A percentile compares a stretch with the other conserved stretches of the same genome.
phyloP scores from a whole-genome alignment of 805 yeast genomes.

The Maudiozyma pseudohumilis region DNA sequence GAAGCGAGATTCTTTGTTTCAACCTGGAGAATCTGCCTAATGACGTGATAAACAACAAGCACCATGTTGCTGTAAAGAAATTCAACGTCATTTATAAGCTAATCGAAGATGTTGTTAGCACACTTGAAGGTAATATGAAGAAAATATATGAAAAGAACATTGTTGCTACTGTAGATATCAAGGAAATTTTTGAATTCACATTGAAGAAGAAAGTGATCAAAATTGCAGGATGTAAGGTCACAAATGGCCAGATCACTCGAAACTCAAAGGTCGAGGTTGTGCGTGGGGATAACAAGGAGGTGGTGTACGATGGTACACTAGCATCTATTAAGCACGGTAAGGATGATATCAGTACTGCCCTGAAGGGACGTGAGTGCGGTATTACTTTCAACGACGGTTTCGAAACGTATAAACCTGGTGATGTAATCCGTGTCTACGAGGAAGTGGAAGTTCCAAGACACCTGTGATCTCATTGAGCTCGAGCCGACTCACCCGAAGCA shows the following conservation, averaged over 20 bases:
- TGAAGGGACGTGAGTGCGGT: slow-evolving; percentile 89
- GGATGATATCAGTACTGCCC: slow-evolving; percentile 66
- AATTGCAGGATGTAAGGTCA: slow-evolving; percentile 84
- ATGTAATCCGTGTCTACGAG: slow-evolving; percentile 63
- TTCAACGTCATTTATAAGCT: slow-evolving; percentile 81
- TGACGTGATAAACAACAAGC: slow-evolving; percentile 45
- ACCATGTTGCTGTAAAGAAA: slow-evolving; percentile 48
- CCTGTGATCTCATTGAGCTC: slow-evolving; percentile 19
- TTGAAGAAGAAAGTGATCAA: slow-evolving; percentile 47
- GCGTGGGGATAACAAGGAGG: slow-evolving; percentile 37
- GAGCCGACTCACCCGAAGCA: background rate
- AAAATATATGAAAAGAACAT: slow-evolving; percentile 61
- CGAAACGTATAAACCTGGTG: slow-evolving; percentile 66
- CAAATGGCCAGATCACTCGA: slow-evolving; percentile 55
- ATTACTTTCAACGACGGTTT: slow-evolving; percentile 52
- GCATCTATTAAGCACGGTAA: slow-evolving; percentile 72
- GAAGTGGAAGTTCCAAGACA: slow-evolving; percentile 49
- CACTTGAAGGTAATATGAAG: slow-evolving; percentile 47
- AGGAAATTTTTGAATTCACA: slow-evolving; percentile 62
- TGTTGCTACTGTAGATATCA: slow-evolving; percentile 56
- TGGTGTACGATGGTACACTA: slow-evolving; percentile 45
- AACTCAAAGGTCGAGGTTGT: slow-evolving; percentile 48
- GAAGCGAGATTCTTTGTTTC: slow-evolving; percentile 69
- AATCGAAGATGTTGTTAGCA: slow-evolving; percentile 70
- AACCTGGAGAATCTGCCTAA: slow-evolving; percentile 56